Evolutionary conservation across 129 eudicot species (phyloP).

Genomic region (Solidago caesia): DNA sequence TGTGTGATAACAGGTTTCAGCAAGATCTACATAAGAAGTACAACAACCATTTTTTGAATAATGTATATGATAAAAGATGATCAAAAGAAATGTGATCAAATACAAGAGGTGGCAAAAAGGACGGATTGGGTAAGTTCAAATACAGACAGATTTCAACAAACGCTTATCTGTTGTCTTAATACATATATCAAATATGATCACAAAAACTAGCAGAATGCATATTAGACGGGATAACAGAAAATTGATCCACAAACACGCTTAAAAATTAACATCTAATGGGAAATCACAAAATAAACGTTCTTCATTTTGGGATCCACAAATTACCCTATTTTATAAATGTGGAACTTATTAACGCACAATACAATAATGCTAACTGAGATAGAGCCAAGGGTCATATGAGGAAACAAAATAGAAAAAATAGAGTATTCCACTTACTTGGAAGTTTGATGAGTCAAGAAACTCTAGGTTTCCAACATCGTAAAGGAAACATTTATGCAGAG

Average conservation of each 20-base stretch:
- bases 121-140: background rate
- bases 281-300: background rate
- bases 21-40: slow-evolving; percentile 46
- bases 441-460: slow-evolving; percentile 75
- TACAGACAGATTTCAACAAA: background rate
- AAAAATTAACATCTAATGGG: background rate
- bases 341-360: background rate
- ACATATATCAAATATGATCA: background rate
- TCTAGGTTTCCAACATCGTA: slow-evolving; percentile 69
- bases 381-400: background rate
- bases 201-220: background rate
- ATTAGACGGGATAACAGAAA: background rate
- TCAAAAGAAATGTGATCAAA: background rate
- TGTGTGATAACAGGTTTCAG: slow-evolving; percentile 81
- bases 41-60: background rate
- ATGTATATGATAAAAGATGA: background rate
- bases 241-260: background rate
- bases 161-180: too few relatives aligned
- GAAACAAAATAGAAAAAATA: background rate
- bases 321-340: background rate
- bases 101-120: background rate
- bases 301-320: background rate
- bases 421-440: slow-evolving; percentile 57
- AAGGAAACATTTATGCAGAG: slow-evolving; percentile 77
- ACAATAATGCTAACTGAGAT: background rate